Evolutionary conservation across 2,329 filamentous ascomycete genomes (phyloP).

Genomic region (Venturia pyrina): DNA sequence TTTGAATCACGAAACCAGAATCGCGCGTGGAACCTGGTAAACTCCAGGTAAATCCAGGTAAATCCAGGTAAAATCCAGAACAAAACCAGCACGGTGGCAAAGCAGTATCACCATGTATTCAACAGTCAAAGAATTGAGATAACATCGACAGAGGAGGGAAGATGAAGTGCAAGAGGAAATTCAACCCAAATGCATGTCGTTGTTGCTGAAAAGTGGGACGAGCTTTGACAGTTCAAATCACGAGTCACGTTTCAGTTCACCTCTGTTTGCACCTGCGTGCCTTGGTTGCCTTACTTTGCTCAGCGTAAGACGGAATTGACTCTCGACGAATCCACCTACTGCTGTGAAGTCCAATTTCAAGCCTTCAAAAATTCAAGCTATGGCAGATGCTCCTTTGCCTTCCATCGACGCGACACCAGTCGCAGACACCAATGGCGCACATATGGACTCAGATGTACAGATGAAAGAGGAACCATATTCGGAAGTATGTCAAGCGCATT

Average conservation of each 20-base stretch:
- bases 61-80: neutral
- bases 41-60: no score
- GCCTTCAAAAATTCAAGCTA: neutral
- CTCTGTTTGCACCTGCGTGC: no score
- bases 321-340: neutral
- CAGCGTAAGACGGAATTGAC: no score
- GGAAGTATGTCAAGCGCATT: neutral
- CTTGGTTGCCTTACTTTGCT: no score
- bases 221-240: neutral
- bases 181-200: neutral
- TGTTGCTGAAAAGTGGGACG: neutral
- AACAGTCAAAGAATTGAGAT: neutral
- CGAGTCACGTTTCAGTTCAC: no score
- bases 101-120: neutral
- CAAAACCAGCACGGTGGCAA: neutral
- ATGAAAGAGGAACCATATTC: constrained; percentile 9
- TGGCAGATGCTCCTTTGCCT: neutral
- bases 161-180: neutral
- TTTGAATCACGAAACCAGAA: neutral
- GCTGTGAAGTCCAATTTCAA: neutral
- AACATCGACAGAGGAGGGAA: neutral
- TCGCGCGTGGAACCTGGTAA: neutral
- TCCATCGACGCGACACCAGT: neutral
- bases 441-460: neutral
- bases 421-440: neutral